Conservation (phyloP, 2,329 filamentous ascomycete genomes). For the Fusarium nygamai region DNA sequence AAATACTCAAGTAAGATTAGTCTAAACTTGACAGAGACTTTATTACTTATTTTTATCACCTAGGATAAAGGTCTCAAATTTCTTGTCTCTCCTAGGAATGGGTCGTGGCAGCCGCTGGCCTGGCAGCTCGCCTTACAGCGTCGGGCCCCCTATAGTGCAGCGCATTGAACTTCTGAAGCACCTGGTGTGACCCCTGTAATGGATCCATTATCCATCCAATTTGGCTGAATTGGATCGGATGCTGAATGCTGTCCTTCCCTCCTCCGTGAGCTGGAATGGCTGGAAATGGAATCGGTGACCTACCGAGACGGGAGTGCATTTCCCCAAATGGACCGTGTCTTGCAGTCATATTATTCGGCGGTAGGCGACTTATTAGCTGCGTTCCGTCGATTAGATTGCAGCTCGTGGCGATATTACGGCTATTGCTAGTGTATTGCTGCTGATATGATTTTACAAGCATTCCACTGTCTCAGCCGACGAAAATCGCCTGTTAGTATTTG, state of each 20-base stretch:
- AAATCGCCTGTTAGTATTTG: not conserved
- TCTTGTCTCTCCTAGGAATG: not conserved
- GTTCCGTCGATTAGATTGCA: not conserved
- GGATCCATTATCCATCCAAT: conserved; percentile 20
- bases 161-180: conserved; percentile 4
- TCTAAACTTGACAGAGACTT: not conserved
- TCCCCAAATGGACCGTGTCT: conserved; percentile 24
- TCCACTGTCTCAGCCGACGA: conserved; percentile 25
- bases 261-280: conserved; percentile 27
- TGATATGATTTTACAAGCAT: conserved; percentile 22
- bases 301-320: conserved; percentile 1
- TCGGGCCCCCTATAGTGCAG: not conserved
- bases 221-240: conserved; percentile 18
- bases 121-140: conserved; percentile 21
- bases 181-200: conserved; percentile 9
- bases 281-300: conserved; percentile 7
- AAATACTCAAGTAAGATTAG: not conserved
- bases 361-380: not conserved
- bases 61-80: not conserved
- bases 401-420: conserved; percentile 1
- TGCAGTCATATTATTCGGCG: conserved; percentile 19
- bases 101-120: conserved; percentile 3
- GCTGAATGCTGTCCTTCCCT: not conserved
- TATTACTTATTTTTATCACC: not conserved
- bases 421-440: not conserved